Evolutionary conservation across 495 filamentous ascomycete genomes (phyloP), one percentile per base, ranked within the genome.

Genomic region (Penicillium robsamsonii): DNA sequence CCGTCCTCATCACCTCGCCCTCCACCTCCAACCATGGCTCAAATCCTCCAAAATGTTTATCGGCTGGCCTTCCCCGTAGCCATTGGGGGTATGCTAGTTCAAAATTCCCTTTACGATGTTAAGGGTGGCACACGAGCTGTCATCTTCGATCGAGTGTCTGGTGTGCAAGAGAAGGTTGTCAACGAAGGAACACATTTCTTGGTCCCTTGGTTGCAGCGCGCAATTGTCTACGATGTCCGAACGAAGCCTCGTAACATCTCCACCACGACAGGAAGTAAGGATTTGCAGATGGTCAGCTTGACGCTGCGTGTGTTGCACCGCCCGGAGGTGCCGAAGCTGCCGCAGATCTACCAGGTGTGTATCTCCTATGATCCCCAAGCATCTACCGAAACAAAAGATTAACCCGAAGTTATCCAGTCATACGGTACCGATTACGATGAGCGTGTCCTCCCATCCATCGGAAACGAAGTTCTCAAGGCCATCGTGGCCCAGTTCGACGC

Each of bases 401-500:
- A 29, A 51, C 33, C 11, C 10, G 13, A 2, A 24, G 7, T 6
- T 46, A 33, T 48, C 17, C 58, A 81, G 80, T 78, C 78, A 65
- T 93, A 97, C 74, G 94, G 94, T 68, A 87, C 83, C 75, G 94
- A 99, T 73, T 99, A 99, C 81, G 94, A 99, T 75, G 94, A 99
- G 80, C 89, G 94, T 75, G 94, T 99, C 43, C 91, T 99, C 67
- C 94, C 94, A 51, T 99, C 94, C 67, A 97, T 99, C 82, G 94
- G 94, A 69, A 99, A 99, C 82, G 94, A 99, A 88, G 94, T 99
- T 64, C 91, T 99, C 70, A 99, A 99, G 79, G 82, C 94, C 60
- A 97, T 97, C 75, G 94, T 99, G 49, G 94, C 94, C 62, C 94
- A 97, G 71, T 99, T 97, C 81, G 94, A 99, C 75, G 94, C 94